These are phyloP conservation scores for Russula olivacea DNA, from an alignment of 768 basidiomycete species.

Conservation along the genomic window DNA sequence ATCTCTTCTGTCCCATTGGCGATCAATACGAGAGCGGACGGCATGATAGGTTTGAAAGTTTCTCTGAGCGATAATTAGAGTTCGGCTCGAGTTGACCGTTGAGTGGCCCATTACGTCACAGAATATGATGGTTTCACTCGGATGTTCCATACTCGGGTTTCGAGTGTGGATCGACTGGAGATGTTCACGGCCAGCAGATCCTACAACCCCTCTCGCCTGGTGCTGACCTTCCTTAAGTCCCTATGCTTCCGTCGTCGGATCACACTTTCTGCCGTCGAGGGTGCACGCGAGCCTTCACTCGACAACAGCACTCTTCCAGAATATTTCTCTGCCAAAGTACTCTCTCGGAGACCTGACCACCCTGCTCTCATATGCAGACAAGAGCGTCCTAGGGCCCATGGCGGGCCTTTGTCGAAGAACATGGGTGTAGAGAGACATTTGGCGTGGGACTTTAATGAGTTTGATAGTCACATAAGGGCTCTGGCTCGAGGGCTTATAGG, in stretches of 20 bases:
- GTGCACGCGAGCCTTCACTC: slow-evolving; percentile 51
- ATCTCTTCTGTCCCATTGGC: slow-evolving; percentile 86
- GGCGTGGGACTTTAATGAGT: slow-evolving; percentile 69
- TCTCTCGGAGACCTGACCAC: slow-evolving; percentile 41
- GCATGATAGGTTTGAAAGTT: slow-evolving; percentile 24
- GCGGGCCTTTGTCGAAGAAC: slow-evolving; percentile 53
- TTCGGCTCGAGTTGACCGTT: too few relatives aligned
- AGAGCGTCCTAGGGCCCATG: slow-evolving; percentile 53
- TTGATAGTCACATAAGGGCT: slow-evolving; percentile 58
- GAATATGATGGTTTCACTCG: background rate
- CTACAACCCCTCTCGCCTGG: background rate
- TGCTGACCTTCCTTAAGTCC: background rate
- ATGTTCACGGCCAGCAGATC: background rate
- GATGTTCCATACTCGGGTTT: background rate
- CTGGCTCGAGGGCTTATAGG: slow-evolving; percentile 62
- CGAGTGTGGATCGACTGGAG: background rate
- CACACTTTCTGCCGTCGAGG: slow-evolving; percentile 50
- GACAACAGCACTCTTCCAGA: slow-evolving; percentile 49
- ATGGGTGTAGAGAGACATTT: slow-evolving; percentile 46
- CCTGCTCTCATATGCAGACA: slow-evolving; percentile 62
- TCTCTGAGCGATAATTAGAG: too few relatives aligned
- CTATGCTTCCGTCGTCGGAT: slow-evolving; percentile 24
- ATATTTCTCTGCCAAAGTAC: slow-evolving; percentile 56
- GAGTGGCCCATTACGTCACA: background rate
- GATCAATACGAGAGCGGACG: slow-evolving; percentile 64